These are phyloP conservation scores for Trichoderma aggressivum DNA, from an alignment of 2,329 filamentous ascomycete genomes.

Conservation along the genomic window DNA sequence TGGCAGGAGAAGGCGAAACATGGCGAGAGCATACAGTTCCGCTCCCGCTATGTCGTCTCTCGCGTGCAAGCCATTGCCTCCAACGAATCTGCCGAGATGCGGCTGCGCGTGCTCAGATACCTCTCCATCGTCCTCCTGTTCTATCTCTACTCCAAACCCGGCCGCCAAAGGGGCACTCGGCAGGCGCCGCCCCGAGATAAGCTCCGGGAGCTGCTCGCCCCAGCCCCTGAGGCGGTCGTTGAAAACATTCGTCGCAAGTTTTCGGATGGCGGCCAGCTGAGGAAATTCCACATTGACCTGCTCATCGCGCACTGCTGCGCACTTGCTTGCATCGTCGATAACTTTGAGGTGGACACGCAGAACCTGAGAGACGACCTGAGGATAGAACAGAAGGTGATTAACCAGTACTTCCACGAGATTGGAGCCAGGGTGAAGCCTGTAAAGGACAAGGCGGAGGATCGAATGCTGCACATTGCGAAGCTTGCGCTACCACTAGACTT, in stretches of 20 bases:
- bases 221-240: conserved; percentile 59
- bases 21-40: conserved; percentile 53
- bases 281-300: conserved; percentile 69
- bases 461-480: conserved; percentile 57
- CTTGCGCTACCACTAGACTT: conserved; percentile 78
- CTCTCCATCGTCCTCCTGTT: conserved; percentile 56
- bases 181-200: conserved; percentile 60
- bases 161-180: conserved; percentile 45
- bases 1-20: conserved; percentile 68
- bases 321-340: conserved; percentile 67
- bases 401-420: conserved; percentile 71
- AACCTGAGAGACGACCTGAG: conserved; percentile 69
- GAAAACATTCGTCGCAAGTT: conserved; percentile 69
- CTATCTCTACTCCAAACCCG: conserved; percentile 45
- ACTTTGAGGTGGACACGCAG: conserved; percentile 68
- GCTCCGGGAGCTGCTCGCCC: conserved; percentile 53
- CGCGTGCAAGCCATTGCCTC: conserved; percentile 55
- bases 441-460: conserved; percentile 60
- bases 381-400: conserved; percentile 67
- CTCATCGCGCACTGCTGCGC: conserved; percentile 71
- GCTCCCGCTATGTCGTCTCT: conserved; percentile 62
- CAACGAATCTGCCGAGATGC: conserved; percentile 50
- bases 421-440: conserved; percentile 64
- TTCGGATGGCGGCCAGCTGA: conserved; percentile 59
- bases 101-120: conserved; percentile 59